Evolutionary conservation across 306 rosid species (phyloP).

Genomic region (Datisca glomerata): DNA sequence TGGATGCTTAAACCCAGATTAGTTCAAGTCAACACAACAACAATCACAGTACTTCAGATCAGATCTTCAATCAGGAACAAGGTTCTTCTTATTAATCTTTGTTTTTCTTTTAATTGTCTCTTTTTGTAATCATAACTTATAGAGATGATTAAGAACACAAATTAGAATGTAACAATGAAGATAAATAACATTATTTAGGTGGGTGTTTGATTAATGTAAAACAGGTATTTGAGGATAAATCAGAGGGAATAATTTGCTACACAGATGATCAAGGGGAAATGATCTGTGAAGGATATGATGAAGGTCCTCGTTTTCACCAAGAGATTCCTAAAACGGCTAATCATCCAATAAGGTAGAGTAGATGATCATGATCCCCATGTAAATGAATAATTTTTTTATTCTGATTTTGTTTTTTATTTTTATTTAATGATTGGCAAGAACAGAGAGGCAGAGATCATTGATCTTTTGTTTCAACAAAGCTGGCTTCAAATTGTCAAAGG

Average conservation of each 20-base stretch:
- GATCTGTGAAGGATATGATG: conserved; percentile 87
- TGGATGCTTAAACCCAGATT: conserved; percentile 30
- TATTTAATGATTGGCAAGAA: neutral
- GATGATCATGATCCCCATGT: neutral
- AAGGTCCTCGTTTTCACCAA: conserved; percentile 63
- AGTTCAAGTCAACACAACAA: conserved; percentile 31
- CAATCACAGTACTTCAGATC: conserved; percentile 27
- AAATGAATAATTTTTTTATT: neutral
- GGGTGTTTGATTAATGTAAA: conserved; percentile 5
- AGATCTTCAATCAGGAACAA: conserved; percentile 57
- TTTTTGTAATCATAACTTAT: too few species aligned
- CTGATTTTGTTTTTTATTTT: conserved; percentile 2
- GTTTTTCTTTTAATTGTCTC: too few species aligned
- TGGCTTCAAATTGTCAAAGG: conserved; percentile 48
- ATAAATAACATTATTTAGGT: conserved; percentile 11
- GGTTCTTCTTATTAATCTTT: conserved; percentile 46
- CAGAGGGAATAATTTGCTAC: conserved; percentile 73
- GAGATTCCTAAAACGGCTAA: conserved; percentile 27
- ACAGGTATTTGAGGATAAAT: conserved; percentile 77
- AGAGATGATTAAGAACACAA: too few species aligned
- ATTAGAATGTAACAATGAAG: too few species aligned
- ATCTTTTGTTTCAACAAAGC: conserved; percentile 40
- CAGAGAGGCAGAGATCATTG: conserved; percentile 54
- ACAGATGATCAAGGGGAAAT: conserved; percentile 71
- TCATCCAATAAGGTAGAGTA: conserved; percentile 28